Percentiles rank a stretch among this genome's conserved stretches.
Conservation (phyloP, 768 basidiomycete species). For the Amanita subjunquillea region DNA sequence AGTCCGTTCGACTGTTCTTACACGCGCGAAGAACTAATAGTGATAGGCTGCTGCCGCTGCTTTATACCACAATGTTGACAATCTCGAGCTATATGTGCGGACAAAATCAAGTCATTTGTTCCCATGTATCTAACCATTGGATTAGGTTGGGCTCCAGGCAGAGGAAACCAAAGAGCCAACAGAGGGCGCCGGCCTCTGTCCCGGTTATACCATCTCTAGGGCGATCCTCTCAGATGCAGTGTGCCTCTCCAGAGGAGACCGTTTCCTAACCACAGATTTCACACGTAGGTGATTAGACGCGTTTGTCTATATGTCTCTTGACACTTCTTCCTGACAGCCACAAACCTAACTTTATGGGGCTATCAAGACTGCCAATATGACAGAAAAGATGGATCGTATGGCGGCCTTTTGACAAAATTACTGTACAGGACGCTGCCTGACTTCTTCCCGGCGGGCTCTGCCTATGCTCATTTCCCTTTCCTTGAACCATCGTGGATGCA, state of each 20-base stretch:
- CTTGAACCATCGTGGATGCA: conserved; percentile 46
- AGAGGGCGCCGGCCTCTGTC: conserved; percentile 69
- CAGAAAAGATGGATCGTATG: conserved; percentile 57
- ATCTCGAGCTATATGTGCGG: conserved; percentile 68
- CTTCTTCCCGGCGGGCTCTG: conserved; percentile 52
- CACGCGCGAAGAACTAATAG: neutral
- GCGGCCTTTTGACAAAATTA: conserved; percentile 65
- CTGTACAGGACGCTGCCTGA: conserved; percentile 64
- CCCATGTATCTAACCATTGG: neutral
- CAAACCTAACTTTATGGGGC: conserved; percentile 73
- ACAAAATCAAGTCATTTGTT: neutral
- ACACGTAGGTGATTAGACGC: conserved; percentile 42
- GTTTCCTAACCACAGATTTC: conserved; percentile 67
- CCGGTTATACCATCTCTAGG: conserved; percentile 75
- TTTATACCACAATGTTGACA: conserved; percentile 65
- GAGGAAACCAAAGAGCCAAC: conserved; percentile 58
- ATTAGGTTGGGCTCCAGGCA: conserved; percentile 55
- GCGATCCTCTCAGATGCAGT: conserved; percentile 81
- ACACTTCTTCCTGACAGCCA: conserved; percentile 29
- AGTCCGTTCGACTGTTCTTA: conserved; percentile 9
- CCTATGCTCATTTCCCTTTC: conserved; percentile 79
- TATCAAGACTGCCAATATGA: conserved; percentile 62
- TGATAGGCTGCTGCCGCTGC: conserved; percentile 47
- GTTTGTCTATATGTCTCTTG: neutral
- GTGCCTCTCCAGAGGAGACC: conserved; percentile 66